A percentile compares a stretch with the other conserved stretches of the same genome.
phyloP scores from a whole-genome alignment of 2,329 filamentous ascomycete genomes.

The Curvularia hawaiiensis region DNA sequence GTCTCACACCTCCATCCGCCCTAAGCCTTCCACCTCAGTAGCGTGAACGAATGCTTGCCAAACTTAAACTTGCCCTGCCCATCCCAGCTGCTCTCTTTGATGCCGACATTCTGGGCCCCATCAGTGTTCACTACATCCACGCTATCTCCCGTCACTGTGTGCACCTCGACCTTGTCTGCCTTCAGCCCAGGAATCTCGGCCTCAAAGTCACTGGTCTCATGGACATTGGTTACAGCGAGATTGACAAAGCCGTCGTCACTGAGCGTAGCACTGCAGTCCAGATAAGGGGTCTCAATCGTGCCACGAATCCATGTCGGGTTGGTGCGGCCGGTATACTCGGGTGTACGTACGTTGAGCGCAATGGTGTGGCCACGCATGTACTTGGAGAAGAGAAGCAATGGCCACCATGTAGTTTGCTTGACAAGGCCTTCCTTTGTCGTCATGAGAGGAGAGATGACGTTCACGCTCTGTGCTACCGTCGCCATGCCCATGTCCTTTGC shows the following conservation, averaged over 20 bases:
- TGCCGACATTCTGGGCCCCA: constrained; percentile 64
- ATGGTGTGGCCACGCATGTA: constrained; percentile 77
- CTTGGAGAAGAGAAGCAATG: constrained; percentile 69
- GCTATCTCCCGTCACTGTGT: constrained; percentile 64
- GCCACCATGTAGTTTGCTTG: constrained; percentile 79
- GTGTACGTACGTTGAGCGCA: constrained; percentile 66
- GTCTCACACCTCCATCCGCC: neutral
- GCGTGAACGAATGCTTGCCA: constrained; percentile 70
- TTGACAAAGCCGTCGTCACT: constrained; percentile 65
- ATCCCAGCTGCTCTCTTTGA: constrained; percentile 68
- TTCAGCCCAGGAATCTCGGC: constrained; percentile 63
- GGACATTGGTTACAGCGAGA: constrained; percentile 75
- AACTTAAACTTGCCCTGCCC: constrained; percentile 68
- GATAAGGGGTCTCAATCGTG: constrained; percentile 70
- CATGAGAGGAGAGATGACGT: constrained; percentile 79
- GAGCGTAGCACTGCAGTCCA: constrained; percentile 69
- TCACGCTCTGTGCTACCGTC: constrained; percentile 77
- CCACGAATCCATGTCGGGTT: constrained; percentile 68
- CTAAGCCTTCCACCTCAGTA: constrained; percentile 61
- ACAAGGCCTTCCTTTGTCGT: constrained; percentile 67
- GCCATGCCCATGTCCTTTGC: constrained; percentile 75
- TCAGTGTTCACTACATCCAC: constrained; percentile 67
- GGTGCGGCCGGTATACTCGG: constrained; percentile 70
- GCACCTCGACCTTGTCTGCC: constrained; percentile 60
- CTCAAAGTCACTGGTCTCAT: constrained; percentile 63